These are phyloP conservation scores for Erythrophleum ivorense DNA, from an alignment of 331 rosid genomes.

Conservation along the genomic window DNA sequence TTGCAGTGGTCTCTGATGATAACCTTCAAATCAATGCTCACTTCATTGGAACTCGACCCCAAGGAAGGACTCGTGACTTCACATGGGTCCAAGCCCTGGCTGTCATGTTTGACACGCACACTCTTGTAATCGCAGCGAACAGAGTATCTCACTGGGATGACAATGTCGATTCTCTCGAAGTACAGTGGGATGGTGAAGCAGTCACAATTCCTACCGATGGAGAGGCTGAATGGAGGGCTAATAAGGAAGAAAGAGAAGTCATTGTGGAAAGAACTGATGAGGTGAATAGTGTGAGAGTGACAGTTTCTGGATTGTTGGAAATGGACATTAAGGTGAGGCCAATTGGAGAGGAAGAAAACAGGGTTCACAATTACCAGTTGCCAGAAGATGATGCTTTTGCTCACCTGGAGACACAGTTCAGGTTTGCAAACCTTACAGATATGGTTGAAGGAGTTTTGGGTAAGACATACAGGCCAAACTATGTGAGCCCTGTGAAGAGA, in stretches of 20 bases:
- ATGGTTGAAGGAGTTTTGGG: slow-evolving; percentile 75
- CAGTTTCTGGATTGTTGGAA: slow-evolving; percentile 62
- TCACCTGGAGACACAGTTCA: slow-evolving; percentile 79
- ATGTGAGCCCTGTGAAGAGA: slow-evolving; percentile 72
- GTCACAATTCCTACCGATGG: slow-evolving; percentile 53
- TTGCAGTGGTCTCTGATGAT: slow-evolving; percentile 70
- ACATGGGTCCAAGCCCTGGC: slow-evolving; percentile 86
- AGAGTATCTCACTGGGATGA: slow-evolving; percentile 68
- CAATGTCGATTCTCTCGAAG: slow-evolving; percentile 53
- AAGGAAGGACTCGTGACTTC: slow-evolving; percentile 79
- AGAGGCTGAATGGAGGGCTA: slow-evolving; percentile 73
- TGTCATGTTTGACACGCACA: slow-evolving; percentile 71
- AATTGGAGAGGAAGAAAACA: slow-evolving; percentile 64
- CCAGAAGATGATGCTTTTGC: slow-evolving; percentile 70
- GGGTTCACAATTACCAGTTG: slow-evolving; percentile 66
- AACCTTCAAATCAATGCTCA: slow-evolving; percentile 81
- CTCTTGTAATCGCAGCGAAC: slow-evolving; percentile 65
- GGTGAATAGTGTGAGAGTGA: slow-evolving; percentile 57
- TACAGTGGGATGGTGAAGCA: slow-evolving; percentile 61
- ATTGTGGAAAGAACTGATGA: slow-evolving; percentile 75
- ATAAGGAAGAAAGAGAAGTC: slow-evolving; percentile 56
- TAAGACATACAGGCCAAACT: slow-evolving; percentile 68
- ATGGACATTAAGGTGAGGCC: slow-evolving; percentile 67
- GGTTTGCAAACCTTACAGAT: slow-evolving; percentile 53
- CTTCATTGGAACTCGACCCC: slow-evolving; percentile 76